Evolutionary conservation across 2,329 filamentous ascomycete species (phyloP).

Genomic region (Fusarium floridanum): DNA sequence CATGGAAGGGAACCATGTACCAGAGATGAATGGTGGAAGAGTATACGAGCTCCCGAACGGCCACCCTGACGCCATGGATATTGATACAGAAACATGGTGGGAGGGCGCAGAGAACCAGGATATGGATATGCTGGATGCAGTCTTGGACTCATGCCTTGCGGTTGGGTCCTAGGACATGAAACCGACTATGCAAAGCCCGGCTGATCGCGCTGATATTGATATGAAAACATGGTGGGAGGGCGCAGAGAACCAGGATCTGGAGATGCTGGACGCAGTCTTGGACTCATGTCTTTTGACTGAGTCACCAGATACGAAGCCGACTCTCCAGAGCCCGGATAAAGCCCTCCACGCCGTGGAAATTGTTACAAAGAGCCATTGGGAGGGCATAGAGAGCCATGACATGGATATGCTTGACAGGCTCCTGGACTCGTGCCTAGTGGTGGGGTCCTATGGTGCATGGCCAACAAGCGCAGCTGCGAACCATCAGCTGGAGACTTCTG

Average conservation of each 20-base stretch:
- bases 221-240: slow-evolving; percentile 73
- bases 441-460: background rate
- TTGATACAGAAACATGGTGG: slow-evolving; percentile 72
- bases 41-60: slow-evolving; percentile 61
- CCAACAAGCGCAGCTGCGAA: background rate
- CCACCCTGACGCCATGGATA: slow-evolving; percentile 68
- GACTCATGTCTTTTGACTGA: slow-evolving; percentile 67
- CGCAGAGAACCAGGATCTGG: slow-evolving; percentile 63
- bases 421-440: background rate
- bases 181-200: background rate
- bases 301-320: slow-evolving; percentile 41
- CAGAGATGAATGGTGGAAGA: slow-evolving; percentile 53
- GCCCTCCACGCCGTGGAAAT: background rate
- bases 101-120: slow-evolving; percentile 69
- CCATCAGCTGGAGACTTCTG: background rate
- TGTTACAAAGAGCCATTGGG: background rate
- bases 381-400: background rate
- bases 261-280: slow-evolving; percentile 67
- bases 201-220: slow-evolving; percentile 66
- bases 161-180: slow-evolving; percentile 54
- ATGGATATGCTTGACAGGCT: background rate
- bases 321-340: background rate
- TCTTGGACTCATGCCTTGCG: slow-evolving; percentile 69
- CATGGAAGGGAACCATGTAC: slow-evolving; percentile 47
- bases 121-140: slow-evolving; percentile 64